These are phyloP conservation scores for Yamadazyma conglobata DNA, from an alignment of 1,139 yeast species.

Conservation along the genomic window DNA sequence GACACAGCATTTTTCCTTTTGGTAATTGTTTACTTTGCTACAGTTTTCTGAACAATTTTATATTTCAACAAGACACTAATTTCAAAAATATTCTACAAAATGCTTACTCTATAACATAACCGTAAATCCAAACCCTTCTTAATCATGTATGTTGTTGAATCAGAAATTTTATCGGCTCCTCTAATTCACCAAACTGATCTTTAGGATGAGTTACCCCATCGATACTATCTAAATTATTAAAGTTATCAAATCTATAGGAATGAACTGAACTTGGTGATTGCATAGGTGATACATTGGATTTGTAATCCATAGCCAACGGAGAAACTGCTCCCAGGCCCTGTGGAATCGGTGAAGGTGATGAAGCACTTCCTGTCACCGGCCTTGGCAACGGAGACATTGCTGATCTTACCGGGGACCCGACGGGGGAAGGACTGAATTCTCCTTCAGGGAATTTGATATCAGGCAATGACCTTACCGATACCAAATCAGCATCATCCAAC, in stretches of 20 bases:
- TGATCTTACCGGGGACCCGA: conserved; percentile 17
- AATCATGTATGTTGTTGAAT: conserved; percentile 4
- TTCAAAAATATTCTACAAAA: no score
- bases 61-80: no score
- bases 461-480: conserved; percentile 16
- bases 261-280: conserved; percentile 1
- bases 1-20: no score
- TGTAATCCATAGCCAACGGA: conserved; percentile 1
- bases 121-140: conserved; percentile 1
- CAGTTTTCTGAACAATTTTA: no score
- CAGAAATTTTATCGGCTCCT: conserved; percentile 10
- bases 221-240: conserved; percentile 10
- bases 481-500: conserved; percentile 15
- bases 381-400: conserved; percentile 3
- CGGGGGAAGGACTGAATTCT: conserved; percentile 13
- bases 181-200: conserved; percentile 11
- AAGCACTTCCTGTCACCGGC: conserved; percentile 1
- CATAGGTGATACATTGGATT: neutral
- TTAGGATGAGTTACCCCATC: conserved; percentile 7
- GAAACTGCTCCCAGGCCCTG: neutral
- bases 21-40: no score
- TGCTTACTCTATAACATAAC: conserved; percentile 1
- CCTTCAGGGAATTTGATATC: conserved; percentile 17
- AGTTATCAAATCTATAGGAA: conserved; percentile 7
- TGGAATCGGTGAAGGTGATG: conserved; percentile 7